Evolutionary conservation across 2,329 filamentous ascomycete genomes (phyloP), one percentile per base, ranked within the genome.

Genomic region (Lachnellula hyalina): DNA sequence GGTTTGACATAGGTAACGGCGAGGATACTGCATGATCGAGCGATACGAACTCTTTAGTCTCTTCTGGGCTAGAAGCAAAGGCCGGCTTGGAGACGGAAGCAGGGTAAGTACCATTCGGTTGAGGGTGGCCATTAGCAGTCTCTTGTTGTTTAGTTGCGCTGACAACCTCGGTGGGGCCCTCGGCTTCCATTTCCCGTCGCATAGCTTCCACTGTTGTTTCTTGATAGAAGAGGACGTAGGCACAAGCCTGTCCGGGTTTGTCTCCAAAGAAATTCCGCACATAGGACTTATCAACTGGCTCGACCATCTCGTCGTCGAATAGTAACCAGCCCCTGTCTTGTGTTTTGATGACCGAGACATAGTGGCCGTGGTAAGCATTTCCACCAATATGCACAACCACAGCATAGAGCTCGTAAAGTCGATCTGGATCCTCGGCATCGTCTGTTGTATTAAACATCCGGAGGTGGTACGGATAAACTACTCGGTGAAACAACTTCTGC

Each of bases 281-380:
- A 67, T 95, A 99, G 68, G 89, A 86, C 72, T 96, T 96, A 71
- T 96, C 91, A 5, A 99, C 94, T 0, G 94, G 94, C 70, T 99
- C 94, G 4, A 99, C 94, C 84, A 97, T 91, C 73, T 99, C 94
- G 66, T 99, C 94, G 64, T 99, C 94, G 65, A 99, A 99, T 5
- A 99, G 75, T 42, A 99, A 75, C 94, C 94, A 99, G 28, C 94
- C 94, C 51, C 90, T 84, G 68, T 97, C 94, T 67, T 95, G 86
- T 0, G 94, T 97, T 74, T 99, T 99, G 76, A 99, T 92, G 52
- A 99, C 94, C 5, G 92, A 91, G 34, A 99, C 91, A 65, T 99
- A 99, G 71, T 99, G 94, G 4, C 94, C 94, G 68, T 99, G 94
- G 67, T 96, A 96, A 4, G 94, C 93, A 21, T 96, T 95, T 48